Conservation (phyloP, 2,329 filamentous ascomycete genomes). For the Teratosphaeriaceae sp. region DNA sequence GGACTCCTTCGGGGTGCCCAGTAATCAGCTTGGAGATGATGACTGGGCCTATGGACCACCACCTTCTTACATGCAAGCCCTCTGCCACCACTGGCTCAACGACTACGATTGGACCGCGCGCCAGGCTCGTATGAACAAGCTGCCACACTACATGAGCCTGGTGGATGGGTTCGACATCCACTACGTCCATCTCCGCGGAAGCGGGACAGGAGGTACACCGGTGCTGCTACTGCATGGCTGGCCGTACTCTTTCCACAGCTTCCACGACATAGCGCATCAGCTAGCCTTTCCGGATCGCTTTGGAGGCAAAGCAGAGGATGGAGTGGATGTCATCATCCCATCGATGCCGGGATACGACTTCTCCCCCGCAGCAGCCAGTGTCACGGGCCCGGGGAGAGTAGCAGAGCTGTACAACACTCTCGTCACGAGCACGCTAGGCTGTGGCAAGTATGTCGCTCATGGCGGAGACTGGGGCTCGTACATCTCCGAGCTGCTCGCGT, state of each 20-base stretch:
- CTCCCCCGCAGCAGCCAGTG: background rate
- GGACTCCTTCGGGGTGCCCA: background rate
- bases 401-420: background rate
- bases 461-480: background rate
- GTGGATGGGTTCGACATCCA: slow-evolving; percentile 32
- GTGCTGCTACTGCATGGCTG: slow-evolving; percentile 39
- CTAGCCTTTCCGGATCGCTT: background rate
- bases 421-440: background rate
- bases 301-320: background rate
- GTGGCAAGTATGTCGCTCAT: background rate
- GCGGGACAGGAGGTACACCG: slow-evolving; percentile 32
- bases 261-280: background rate
- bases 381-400: background rate
- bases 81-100: slow-evolving; percentile 30
- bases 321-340: background rate
- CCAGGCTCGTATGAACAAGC: slow-evolving; percentile 26
- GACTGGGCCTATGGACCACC: background rate
- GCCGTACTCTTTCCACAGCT: slow-evolving; percentile 34
- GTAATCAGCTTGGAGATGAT: background rate
- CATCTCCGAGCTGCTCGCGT: background rate
- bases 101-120: slow-evolving; percentile 29
- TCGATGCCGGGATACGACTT: background rate
- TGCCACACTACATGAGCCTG: slow-evolving; percentile 29
- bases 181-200: slow-evolving; percentile 32
- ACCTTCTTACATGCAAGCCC: slow-evolving; percentile 9